Base-by-base conservation (phyloP, 2,329 filamentous ascomycete species). In the Pseudophaeomoniella oleicola region DNA sequence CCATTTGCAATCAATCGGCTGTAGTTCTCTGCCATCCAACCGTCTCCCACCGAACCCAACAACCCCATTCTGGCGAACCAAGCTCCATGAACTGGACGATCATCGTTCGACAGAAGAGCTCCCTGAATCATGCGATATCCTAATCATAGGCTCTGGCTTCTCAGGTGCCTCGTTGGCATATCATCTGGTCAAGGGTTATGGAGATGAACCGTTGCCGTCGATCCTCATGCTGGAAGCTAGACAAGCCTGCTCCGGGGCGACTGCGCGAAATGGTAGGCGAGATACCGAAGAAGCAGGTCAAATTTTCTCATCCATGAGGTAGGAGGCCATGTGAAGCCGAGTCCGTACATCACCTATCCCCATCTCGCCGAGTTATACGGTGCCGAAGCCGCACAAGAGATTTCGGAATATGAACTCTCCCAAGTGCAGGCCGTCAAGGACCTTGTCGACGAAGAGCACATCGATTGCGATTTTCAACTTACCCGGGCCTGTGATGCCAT, bases 391-490 rank as follows among this genome's bases (percentile, higher is more conserved):
- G 61, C 54, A 4, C 45, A 49, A 9, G 57, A 63, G 39, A 44
- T 63, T 6, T 53, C 57, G 0, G 46, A 49, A 5, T 63, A 63
- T 38, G 62, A 66, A 39, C 46, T 50, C 3, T 47, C 52, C 13
- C 58, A 66, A 44, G 45, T 64, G n/a, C 38, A 46, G 2, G 54
- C 52, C 1, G 44, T 65, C n/a, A 56, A 59, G 36, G 45, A 53
- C 2, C 44, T 64, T 3, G 48, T 64, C 5, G 51, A 59, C 16
- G 50, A 49, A 30, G 59, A 64, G 38, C 47, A 50, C 0, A 60
- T 65, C 19, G 59, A 63, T 14, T 64, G 62, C 35, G 60, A 65
- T 27, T 58, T 62, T 19, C 47, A 46, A 1, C 44, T 64, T 2
- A 59, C 58, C 1, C 47, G 56, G 13, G 51, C 53, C 1, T 46